A percentile compares a stretch with the other conserved stretches of the same genome.
Conservation (phyloP, 176 grass and related monocot genomes). For the Lolium perenne region DNA sequence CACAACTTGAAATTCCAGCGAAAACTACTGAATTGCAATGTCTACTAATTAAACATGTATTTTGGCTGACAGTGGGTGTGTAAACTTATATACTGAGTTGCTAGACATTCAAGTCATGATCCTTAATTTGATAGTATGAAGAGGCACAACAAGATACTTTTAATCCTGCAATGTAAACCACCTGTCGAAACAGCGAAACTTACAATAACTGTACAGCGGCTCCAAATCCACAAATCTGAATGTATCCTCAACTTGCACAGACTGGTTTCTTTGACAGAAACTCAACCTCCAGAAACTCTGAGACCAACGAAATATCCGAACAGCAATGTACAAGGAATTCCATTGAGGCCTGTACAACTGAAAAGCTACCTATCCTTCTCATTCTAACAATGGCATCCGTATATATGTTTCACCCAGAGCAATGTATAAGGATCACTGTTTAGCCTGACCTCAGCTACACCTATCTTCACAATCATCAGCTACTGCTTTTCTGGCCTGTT, state of each 20-base stretch:
- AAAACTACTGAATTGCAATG: no score
- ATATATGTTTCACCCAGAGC: slow-evolving; percentile 30
- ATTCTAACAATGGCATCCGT: not conserved
- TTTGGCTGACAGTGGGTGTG: no score
- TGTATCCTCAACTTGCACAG: not conserved
- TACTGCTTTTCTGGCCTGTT: not conserved
- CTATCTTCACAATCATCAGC: slow-evolving; percentile 15
- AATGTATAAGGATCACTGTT: not conserved
- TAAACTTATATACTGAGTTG: no score
- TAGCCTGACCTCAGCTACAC: slow-evolving; percentile 9
- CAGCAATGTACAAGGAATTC: not conserved
- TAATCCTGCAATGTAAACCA: no score
- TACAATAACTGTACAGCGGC: not conserved
- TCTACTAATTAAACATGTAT: no score
- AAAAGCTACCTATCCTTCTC: not conserved
- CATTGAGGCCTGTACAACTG: not conserved
- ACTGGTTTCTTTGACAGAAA: not conserved
- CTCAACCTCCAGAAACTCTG: not conserved
- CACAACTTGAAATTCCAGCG: no score
- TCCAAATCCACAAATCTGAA: not conserved
- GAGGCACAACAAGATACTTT: no score
- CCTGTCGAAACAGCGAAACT: no score
- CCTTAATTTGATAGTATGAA: no score
- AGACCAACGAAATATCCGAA: slow-evolving; percentile 12
- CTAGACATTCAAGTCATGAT: no score